Percentiles rank a stretch among this genome's conserved stretches.
phyloP scores from a whole-genome alignment of 139 green algal genomes.

The Yamagishiella unicocca region DNA sequence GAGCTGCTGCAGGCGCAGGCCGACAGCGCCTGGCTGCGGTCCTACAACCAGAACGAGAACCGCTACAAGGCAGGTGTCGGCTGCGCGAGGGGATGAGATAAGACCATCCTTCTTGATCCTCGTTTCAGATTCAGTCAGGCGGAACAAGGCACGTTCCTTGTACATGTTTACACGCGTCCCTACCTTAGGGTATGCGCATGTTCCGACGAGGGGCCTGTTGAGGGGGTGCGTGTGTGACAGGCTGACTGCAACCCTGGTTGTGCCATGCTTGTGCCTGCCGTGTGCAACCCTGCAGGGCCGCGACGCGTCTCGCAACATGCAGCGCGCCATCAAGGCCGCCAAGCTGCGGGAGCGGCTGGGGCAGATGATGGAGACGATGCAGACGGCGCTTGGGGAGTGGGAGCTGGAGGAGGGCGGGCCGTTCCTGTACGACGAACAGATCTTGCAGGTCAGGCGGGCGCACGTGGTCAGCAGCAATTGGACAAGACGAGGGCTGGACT shows the following conservation, averaged over 20 bases:
- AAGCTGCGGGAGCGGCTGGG: constrained; percentile 63
- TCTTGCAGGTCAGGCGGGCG: constrained; percentile 26
- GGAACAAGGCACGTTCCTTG: too few species aligned
- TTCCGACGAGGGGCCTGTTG: too few species aligned
- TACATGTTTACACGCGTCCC: too few species aligned
- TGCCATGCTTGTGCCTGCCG: not conserved
- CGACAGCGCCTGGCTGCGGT: constrained; percentile 66
- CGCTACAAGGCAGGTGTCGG: constrained; percentile 68
- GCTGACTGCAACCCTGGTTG: not conserved
- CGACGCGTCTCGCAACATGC: constrained; percentile 67
- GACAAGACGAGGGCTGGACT: too few species aligned
- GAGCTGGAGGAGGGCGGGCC: constrained; percentile 58
- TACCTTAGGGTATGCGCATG: too few species aligned
- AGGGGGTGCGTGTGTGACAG: too few species aligned
- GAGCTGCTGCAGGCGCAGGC: constrained; percentile 58
- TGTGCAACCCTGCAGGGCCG: constrained; percentile 58
- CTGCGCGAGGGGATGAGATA: not conserved
- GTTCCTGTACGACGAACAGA: constrained; percentile 68
- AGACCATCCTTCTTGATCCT: too few species aligned
- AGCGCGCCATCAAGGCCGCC: constrained; percentile 65
- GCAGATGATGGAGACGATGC: constrained; percentile 48
- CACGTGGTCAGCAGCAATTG: not conserved
- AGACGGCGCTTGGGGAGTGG: constrained; percentile 59
- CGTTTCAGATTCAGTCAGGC: too few species aligned
- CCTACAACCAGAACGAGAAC: constrained; percentile 66